phyloP scores from a whole-genome alignment of 1,284 basidiomycete species.

The Leccinum pseudoinsigne region DNA sequence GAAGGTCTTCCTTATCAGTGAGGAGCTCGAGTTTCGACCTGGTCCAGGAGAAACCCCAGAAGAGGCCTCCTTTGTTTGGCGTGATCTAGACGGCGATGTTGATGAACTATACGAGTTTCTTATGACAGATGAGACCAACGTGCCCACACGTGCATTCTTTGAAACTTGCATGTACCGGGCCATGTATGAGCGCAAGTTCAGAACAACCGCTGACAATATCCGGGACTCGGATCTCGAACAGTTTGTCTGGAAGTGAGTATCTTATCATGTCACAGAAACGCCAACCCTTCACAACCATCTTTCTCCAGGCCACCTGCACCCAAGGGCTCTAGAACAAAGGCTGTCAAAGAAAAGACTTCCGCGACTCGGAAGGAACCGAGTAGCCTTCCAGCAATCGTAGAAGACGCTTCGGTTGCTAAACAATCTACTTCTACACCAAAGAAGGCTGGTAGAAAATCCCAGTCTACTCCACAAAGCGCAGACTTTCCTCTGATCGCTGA shows the following conservation, averaged over 20 bases:
- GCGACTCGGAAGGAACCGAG: slow-evolving; percentile 20
- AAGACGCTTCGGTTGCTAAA: slow-evolving; percentile 7
- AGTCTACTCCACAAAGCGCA: slow-evolving; percentile 11
- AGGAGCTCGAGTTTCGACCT: slow-evolving; percentile 82
- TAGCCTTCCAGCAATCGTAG: slow-evolving; percentile 3
- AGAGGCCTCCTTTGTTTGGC: slow-evolving; percentile 86
- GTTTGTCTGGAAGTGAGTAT: slow-evolving; percentile 74
- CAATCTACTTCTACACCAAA: slow-evolving; percentile 11
- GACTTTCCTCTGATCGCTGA: slow-evolving; percentile 39
- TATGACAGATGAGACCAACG: slow-evolving; percentile 71
- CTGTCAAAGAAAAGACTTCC: slow-evolving; percentile 19
- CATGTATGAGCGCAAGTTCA: slow-evolving; percentile 92
- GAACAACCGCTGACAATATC: slow-evolving; percentile 66
- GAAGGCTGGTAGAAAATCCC: slow-evolving; percentile 17
- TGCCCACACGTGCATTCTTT: slow-evolving; percentile 84
- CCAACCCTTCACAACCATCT: slow-evolving; percentile 27
- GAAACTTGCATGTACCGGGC: slow-evolving; percentile 94
- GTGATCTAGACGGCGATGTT: slow-evolving; percentile 82
- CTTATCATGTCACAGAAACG: not conserved
- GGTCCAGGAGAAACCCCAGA: slow-evolving; percentile 74
- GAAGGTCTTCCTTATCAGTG: slow-evolving; percentile 87
- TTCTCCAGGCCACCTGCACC: slow-evolving; percentile 38
- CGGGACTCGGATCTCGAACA: slow-evolving; percentile 70
- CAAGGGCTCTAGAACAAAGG: slow-evolving; percentile 29
- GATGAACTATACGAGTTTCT: slow-evolving; percentile 86